Base-by-base conservation (phyloP, 108 stramenopile genomes). In the Schizochytrium sp. region DNA sequence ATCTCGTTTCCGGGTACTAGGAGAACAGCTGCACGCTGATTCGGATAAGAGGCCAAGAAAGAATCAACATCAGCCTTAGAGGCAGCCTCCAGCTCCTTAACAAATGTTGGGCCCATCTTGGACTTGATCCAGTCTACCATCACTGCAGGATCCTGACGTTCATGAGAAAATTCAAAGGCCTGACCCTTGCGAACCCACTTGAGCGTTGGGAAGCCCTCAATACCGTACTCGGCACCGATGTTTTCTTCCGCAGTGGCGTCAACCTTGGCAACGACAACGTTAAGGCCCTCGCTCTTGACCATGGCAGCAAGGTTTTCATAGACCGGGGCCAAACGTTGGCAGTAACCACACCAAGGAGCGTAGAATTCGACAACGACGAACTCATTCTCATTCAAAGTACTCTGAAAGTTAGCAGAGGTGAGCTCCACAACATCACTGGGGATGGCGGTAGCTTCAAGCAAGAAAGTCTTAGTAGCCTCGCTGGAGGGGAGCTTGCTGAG, bases 261-360 rank as follows among this genome's bases (percentile, higher is more conserved):
- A 92, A 95, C 93, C 93, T 93, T 94, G 72, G 93, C 94, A 57
- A 95, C 87, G 44, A 94, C 60, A 7, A 95, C 92, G 13, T 55
- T 55, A 3, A 55, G 47, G 2, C 47, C 50, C 5, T 17, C 76
- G 17, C 50, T 0, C 50, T 83, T 83, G 50, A 50, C 76, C 5
- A 40, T n/a, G 61, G 56, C 69, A 56, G 91, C 95, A 40, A 94
- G 91, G 88, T 91, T 91, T 57, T 93, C 92, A 88, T 93, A 95
- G 15, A 46, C 46, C 41, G 93, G 94, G 45, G 93, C 92, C 41
- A 95, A 91, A 38, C 49, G 41, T 92, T 95, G 93, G 93, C 95
- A 95, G 92, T 95, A 94, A 2, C 94, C 94, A 88, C 95, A 95
- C 95, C 95, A 95, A 17, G 95, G 95, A 4, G 95, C 95, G 90